Percentiles rank a stretch among this genome's conserved stretches.
These are phyloP conservation scores for Fusarium chlamydosporum DNA, from an alignment of 2,329 filamentous ascomycete species.

Conservation along the genomic window DNA sequence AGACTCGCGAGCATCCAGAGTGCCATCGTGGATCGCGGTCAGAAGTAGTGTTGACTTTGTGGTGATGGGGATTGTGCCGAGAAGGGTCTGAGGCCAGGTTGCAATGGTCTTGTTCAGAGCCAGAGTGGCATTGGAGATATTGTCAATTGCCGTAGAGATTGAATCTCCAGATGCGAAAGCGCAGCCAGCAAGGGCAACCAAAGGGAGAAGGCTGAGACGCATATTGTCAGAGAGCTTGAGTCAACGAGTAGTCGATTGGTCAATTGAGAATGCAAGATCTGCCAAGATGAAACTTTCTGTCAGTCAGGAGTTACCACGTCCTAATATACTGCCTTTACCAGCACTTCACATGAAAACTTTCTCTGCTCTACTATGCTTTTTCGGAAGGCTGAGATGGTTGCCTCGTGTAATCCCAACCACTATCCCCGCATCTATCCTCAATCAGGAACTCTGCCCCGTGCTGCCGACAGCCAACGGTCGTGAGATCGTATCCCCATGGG, in stretches of 20 bases:
- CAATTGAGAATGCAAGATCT: conserved; percentile 34
- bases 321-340: conserved; percentile 33
- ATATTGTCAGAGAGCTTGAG: conserved; percentile 39
- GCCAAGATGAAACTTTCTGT: conserved; percentile 17
- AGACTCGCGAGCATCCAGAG: conserved; percentile 55
- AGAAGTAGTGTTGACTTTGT: conserved; percentile 58
- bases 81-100: conserved; percentile 57
- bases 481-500: conserved; percentile 38
- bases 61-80: conserved; percentile 60
- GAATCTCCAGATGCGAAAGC: conserved; percentile 54
- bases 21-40: conserved; percentile 57
- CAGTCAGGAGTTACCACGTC: conserved; percentile 18
- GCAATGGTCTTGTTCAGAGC: conserved; percentile 55
- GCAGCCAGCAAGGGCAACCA: conserved; percentile 44
- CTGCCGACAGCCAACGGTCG: conserved; percentile 18
- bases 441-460: conserved; percentile 39
- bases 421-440: conserved; percentile 45
- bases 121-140: conserved; percentile 54
- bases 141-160: conserved; percentile 55
- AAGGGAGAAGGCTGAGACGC: conserved; percentile 47
- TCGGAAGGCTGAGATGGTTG: conserved; percentile 38
- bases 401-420: conserved; percentile 41
- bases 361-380: conserved; percentile 1
- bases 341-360: conserved; percentile 37
- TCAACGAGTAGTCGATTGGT: conserved; percentile 37